These are phyloP conservation scores for Aspergillus steynii DNA, from an alignment of 495 filamentous ascomycete species.

Conservation along the genomic window DNA sequence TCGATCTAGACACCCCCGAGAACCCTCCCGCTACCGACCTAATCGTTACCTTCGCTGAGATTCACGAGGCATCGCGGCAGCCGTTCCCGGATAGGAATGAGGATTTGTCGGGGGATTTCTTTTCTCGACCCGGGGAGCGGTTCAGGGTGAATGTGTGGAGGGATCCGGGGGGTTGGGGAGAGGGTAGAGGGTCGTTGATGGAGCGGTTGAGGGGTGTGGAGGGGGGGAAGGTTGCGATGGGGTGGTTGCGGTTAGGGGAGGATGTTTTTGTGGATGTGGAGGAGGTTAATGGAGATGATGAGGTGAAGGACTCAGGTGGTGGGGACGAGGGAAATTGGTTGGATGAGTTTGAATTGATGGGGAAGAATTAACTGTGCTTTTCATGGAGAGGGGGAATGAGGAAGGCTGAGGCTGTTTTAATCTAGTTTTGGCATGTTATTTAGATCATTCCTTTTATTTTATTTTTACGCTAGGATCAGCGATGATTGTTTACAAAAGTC, in stretches of 20 bases:
- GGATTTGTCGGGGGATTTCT: slow-evolving; percentile 21
- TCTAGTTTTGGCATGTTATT: no score
- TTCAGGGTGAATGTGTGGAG: slow-evolving; percentile 30
- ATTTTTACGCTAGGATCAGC: no score
- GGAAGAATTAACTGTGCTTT: background rate
- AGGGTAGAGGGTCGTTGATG: background rate
- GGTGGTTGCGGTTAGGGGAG: background rate
- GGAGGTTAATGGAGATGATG: background rate
- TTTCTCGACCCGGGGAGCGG: slow-evolving; percentile 26
- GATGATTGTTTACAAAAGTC: no score
- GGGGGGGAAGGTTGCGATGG: background rate
- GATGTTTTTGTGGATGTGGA: background rate
- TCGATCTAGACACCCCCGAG: background rate
- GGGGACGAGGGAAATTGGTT: background rate
- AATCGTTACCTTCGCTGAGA: slow-evolving; percentile 22
- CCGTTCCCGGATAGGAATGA: slow-evolving; percentile 25
- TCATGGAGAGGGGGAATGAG: no score
- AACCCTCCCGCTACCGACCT: slow-evolving; percentile 8
- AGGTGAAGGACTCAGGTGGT: background rate
- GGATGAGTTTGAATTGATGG: background rate
- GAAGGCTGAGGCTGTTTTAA: no score
- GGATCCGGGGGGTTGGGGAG: slow-evolving; percentile 9
- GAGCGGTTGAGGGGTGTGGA: background rate
- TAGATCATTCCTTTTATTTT: no score
- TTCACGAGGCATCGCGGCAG: slow-evolving; percentile 32